These are phyloP conservation scores for Boletus pseudopeckii DNA, from an alignment of 768 basidiomycete species.

Conservation along the genomic window DNA sequence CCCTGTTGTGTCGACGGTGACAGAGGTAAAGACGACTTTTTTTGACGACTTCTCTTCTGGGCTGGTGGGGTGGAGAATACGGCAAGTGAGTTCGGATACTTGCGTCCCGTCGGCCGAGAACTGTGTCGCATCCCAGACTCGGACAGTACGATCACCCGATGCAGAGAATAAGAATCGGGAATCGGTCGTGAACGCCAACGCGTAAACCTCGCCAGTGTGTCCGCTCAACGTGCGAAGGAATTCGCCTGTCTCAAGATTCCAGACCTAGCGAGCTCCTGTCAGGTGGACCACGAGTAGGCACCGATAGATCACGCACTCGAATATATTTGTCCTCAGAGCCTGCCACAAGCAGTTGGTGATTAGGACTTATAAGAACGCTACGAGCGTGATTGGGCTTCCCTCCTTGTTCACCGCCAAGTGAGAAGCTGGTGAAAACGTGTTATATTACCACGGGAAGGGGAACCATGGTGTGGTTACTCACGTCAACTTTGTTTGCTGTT, in stretches of 20 bases:
- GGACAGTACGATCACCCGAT: conserved; percentile 35
- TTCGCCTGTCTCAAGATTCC: conserved; percentile 24
- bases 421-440: conserved; percentile 19
- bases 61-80: conserved; percentile 18
- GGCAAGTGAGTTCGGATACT: conserved; percentile 16
- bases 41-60: conserved; percentile 16
- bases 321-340: conserved; percentile 35
- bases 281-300: neutral
- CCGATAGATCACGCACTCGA: conserved; percentile 22
- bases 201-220: conserved; percentile 36
- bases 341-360: conserved; percentile 29
- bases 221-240: conserved; percentile 31
- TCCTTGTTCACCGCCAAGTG: conserved; percentile 24
- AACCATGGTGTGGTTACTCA: conserved; percentile 7
- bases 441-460: neutral
- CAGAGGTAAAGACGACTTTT: conserved; percentile 30
- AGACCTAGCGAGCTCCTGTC: conserved; percentile 19
- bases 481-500: conserved; percentile 27
- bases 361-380: conserved; percentile 31
- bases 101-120: conserved; percentile 19
- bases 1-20: conserved; percentile 31
- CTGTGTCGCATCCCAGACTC: conserved; percentile 33
- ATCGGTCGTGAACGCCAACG: conserved; percentile 33
- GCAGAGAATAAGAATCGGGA: conserved; percentile 34
- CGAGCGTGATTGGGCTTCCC: conserved; percentile 29